Evolutionary conservation across 2,329 filamentous ascomycete genomes (phyloP).

Genomic region (Venturia asperata): DNA sequence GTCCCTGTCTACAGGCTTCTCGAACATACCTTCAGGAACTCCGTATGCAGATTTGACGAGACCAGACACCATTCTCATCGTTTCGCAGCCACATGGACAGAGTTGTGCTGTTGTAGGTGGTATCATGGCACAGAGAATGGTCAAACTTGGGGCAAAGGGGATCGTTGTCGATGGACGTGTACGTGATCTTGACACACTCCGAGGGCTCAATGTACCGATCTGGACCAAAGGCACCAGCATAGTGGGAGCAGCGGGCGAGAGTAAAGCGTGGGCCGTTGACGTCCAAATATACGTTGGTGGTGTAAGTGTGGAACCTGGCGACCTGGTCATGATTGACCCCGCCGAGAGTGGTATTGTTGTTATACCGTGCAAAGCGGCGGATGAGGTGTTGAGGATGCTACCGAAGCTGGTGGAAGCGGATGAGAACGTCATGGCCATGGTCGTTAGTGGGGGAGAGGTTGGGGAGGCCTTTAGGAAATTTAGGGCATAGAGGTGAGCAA

Average conservation of each 20-base stretch:
- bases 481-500: slow-evolving; percentile 21
- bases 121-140: slow-evolving; percentile 67
- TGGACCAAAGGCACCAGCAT: slow-evolving; percentile 53
- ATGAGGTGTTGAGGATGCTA: slow-evolving; percentile 54
- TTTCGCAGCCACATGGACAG: slow-evolving; percentile 59
- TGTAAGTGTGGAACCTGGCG: slow-evolving; percentile 39
- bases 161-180: slow-evolving; percentile 63
- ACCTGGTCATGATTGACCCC: slow-evolving; percentile 63
- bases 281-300: slow-evolving; percentile 35
- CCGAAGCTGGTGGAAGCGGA: slow-evolving; percentile 41
- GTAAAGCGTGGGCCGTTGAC: slow-evolving; percentile 49
- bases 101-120: slow-evolving; percentile 68
- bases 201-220: slow-evolving; percentile 50
- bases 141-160: slow-evolving; percentile 51
- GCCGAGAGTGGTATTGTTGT: slow-evolving; percentile 59
- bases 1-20: slow-evolving; percentile 22
- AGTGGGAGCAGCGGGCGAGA: slow-evolving; percentile 51
- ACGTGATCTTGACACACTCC: slow-evolving; percentile 57
- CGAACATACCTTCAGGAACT: slow-evolving; percentile 51
- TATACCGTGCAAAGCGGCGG: slow-evolving; percentile 55
- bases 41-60: slow-evolving; percentile 64
- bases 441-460: slow-evolving; percentile 55
- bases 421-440: slow-evolving; percentile 47
- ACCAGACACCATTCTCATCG: slow-evolving; percentile 55
- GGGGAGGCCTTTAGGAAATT: slow-evolving; percentile 60